Conservation (phyloP, 177 flowering plant species). For the Tripterygium wilfordii region DNA sequence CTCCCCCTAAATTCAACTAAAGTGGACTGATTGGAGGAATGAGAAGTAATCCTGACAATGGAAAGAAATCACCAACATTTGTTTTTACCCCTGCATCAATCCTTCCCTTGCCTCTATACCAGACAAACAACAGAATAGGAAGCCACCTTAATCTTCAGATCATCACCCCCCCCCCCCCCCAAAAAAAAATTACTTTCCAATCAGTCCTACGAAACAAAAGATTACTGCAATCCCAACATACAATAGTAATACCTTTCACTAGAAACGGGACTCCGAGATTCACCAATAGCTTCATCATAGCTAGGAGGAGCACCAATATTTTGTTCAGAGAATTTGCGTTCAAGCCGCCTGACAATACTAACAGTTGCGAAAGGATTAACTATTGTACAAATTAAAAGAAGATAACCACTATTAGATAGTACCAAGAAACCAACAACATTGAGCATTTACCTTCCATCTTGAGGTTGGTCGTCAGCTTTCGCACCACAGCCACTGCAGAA, state of each 20-base stretch:
- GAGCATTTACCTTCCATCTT: slow-evolving; percentile 63
- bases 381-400: background rate
- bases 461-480: slow-evolving; percentile 62
- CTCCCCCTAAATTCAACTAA: too few species aligned
- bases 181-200: too few species aligned
- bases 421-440: background rate
- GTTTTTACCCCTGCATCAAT: too few species aligned
- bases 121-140: too few species aligned
- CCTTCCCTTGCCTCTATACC: too few species aligned
- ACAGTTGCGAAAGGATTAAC: too few species aligned
- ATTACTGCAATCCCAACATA: background rate
- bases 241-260: slow-evolving; percentile 56
- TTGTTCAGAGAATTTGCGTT: too few species aligned
- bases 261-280: slow-evolving; percentile 46
- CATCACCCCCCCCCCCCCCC: too few species aligned
- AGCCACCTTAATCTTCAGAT: too few species aligned
- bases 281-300: slow-evolving; percentile 77
- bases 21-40: slow-evolving; percentile 1
- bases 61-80: too few species aligned
- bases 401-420: background rate
- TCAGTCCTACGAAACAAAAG: too few species aligned
- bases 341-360: slow-evolving; percentile 33
- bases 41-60: too few species aligned
- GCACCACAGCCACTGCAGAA: slow-evolving; percentile 61
- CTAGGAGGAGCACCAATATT: slow-evolving; percentile 82